Conservation (phyloP, 345 rosid species). For the Tarenaya hassleriana region DNA sequence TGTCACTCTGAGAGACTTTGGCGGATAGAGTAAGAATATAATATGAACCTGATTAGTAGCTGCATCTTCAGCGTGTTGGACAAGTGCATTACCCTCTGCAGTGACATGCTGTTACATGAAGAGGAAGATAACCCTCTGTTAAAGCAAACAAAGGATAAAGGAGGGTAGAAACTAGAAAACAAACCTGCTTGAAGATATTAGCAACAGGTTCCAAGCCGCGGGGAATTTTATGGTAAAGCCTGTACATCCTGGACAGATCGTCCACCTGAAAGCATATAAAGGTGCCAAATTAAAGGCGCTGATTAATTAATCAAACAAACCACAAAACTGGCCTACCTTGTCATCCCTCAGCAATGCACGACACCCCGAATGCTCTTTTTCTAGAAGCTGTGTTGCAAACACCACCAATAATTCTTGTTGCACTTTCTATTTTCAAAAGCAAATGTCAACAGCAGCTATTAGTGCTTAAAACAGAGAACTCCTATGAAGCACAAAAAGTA, state of each 20-base stretch:
- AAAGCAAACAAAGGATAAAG: conserved; percentile 4
- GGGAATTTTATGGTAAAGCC: conserved; percentile 70
- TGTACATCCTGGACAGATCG: conserved; percentile 93
- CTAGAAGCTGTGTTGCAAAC: conserved; percentile 61
- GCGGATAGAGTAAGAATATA: background rate
- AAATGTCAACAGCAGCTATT: conserved; percentile 5
- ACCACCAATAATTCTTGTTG: conserved; percentile 75
- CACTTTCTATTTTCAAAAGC: conserved; percentile 56
- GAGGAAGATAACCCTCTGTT: background rate
- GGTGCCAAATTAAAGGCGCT: conserved; percentile 5
- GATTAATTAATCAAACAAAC: background rate
- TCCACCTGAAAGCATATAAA: conserved; percentile 48
- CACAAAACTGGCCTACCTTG: conserved; percentile 42
- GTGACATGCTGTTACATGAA: conserved; percentile 62
- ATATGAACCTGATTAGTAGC: conserved; percentile 62
- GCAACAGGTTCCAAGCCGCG: conserved; percentile 84
- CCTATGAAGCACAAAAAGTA: background rate
- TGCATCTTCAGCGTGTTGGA: conserved; percentile 93
- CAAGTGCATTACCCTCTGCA: conserved; percentile 73
- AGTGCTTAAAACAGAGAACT: background rate
- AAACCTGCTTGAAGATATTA: conserved; percentile 80
- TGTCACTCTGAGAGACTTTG: background rate
- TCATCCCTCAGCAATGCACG: conserved; percentile 81
- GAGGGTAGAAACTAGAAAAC: conserved; percentile 1
- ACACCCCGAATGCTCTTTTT: conserved; percentile 90